These are phyloP conservation scores for Ulmus americana DNA, from an alignment of 331 rosid genomes.

Conservation along the genomic window DNA sequence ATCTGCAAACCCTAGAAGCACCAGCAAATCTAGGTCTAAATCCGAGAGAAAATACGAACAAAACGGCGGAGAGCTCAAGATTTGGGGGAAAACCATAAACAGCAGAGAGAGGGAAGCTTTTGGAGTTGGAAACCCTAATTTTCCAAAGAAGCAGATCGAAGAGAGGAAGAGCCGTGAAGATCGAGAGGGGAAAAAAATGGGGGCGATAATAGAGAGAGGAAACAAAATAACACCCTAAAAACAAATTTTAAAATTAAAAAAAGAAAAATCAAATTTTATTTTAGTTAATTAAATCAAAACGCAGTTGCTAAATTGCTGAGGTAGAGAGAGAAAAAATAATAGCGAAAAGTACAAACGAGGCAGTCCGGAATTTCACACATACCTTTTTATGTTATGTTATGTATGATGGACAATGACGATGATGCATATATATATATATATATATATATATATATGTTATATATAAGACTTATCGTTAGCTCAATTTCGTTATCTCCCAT, in stretches of 20 bases:
- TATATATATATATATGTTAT: too few species aligned
- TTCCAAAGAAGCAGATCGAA: conserved; percentile 48
- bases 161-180: conserved; percentile 53
- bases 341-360: conserved; percentile 34
- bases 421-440: neutral
- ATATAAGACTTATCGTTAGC: too few species aligned
- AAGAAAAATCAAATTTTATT: too few species aligned
- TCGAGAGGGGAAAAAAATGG: conserved; percentile 32
- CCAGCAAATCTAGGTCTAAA: conserved; percentile 33
- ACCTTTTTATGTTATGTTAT: conserved; percentile 15
- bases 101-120: conserved; percentile 16
- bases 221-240: too few species aligned
- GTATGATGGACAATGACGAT: conserved; percentile 3
- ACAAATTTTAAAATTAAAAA: too few species aligned
- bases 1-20: conserved; percentile 52
- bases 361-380: conserved; percentile 35
- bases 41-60: neutral
- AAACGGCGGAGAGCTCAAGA: conserved; percentile 19
- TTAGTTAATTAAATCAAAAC: too few species aligned
- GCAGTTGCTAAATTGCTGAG: conserved; percentile 17
- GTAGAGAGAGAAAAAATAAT: neutral
- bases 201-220: conserved; percentile 3
- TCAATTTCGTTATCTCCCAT: too few species aligned
- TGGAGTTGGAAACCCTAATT: conserved; percentile 68
- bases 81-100: conserved; percentile 16